A percentile compares a stretch with the other conserved stretches of the same genome.
phyloP scores from a whole-genome alignment of 345 rosid species.

The Corchorus capsularis region DNA sequence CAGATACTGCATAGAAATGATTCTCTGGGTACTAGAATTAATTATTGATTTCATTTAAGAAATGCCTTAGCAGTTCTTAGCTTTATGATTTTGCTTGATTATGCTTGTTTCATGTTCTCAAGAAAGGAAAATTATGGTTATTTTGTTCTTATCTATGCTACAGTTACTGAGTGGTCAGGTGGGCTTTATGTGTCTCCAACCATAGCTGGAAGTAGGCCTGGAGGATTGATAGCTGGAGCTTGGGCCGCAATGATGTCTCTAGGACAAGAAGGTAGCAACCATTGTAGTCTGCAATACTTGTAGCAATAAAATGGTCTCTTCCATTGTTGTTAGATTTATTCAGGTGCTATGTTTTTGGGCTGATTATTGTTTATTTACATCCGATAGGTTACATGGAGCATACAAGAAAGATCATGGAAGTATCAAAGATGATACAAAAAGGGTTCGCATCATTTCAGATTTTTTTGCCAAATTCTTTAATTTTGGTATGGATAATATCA shows the following conservation, averaged over 20 bases:
- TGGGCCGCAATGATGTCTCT: constrained; percentile 95
- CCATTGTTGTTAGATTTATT: constrained; percentile 14
- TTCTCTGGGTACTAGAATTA: not conserved
- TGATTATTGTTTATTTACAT: constrained; percentile 21
- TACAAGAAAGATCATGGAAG: constrained; percentile 80
- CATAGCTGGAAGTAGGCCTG: constrained; percentile 95
- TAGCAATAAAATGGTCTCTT: constrained; percentile 13
- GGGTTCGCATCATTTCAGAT: constrained; percentile 48
- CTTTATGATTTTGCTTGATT: constrained; percentile 17
- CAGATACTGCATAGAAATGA: not conserved
- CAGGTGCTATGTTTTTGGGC: constrained; percentile 12
- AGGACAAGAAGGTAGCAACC: constrained; percentile 67
- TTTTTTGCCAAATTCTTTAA: not conserved
- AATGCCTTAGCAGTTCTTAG: not conserved
- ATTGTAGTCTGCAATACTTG: constrained; percentile 6
- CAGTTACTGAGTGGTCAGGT: constrained; percentile 98
- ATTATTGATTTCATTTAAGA: not conserved
- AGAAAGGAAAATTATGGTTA: constrained; percentile 10
- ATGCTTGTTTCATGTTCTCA: too few relatives aligned
- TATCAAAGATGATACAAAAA: constrained; percentile 61
- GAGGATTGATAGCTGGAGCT: constrained; percentile 86
- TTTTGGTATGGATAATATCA: constrained; percentile 5
- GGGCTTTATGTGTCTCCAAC: constrained; percentile 93
- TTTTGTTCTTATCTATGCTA: constrained; percentile 27
- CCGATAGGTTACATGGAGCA: constrained; percentile 70